Conservation (phyloP, 2,329 filamentous ascomycete species). For the Colletotrichum sp. region DNA sequence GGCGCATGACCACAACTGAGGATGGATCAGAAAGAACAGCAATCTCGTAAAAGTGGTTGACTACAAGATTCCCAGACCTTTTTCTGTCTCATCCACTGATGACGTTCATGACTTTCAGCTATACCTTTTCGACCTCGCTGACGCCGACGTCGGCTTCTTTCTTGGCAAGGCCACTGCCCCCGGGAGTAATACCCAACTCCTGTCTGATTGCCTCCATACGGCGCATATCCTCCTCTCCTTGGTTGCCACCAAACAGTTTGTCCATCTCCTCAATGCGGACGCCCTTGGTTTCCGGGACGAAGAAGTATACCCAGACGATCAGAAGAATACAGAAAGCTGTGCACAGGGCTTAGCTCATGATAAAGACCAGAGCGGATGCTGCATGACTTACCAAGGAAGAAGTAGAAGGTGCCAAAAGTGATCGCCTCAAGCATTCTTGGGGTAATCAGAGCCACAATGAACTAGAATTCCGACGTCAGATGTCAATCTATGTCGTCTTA, state of each 20-base stretch:
- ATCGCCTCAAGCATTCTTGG: constrained; percentile 60
- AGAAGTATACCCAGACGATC: constrained; percentile 54
- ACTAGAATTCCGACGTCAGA: constrained; percentile 56
- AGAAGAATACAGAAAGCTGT: constrained; percentile 49
- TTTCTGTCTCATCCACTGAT: background rate
- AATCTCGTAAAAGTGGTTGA: background rate
- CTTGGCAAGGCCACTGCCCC: background rate
- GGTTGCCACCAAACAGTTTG: constrained; percentile 36
- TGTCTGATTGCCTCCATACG: background rate
- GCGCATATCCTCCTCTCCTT: background rate
- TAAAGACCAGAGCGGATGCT: too few relatives aligned
- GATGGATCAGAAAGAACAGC: background rate
- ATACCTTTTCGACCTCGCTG: background rate
- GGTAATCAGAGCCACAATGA: constrained; percentile 41
- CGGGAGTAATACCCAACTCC: background rate
- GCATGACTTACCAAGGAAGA: constrained; percentile 51
- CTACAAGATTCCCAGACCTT: background rate
- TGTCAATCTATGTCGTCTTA: constrained; percentile 56
- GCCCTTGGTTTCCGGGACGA: constrained; percentile 63
- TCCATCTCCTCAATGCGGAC: constrained; percentile 63
- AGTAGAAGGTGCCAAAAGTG: constrained; percentile 60
- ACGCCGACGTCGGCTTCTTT: background rate
- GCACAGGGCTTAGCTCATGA: background rate
- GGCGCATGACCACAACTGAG: background rate
- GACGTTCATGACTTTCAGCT: background rate